Percentiles rank a stretch among this genome's conserved stretches.
Evolutionary conservation across 352 stramenopile genomes (phyloP).

Genomic region (Globisporangium alternatum): DNA sequence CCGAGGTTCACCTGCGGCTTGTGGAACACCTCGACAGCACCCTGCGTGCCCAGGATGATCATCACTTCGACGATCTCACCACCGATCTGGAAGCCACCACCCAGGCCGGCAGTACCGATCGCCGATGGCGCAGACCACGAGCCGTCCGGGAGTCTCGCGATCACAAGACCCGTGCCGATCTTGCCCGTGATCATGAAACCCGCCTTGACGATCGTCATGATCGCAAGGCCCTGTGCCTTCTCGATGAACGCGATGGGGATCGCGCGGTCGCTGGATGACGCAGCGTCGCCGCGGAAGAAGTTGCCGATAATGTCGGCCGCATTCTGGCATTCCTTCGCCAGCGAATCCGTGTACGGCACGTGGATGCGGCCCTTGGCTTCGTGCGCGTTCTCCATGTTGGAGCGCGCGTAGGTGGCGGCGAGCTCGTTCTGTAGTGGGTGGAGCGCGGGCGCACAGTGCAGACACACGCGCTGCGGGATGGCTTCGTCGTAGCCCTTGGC

Average conservation of each 20-base stretch:
- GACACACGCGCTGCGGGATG: conserved; percentile 52
- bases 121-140: conserved; percentile 88
- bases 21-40: conserved; percentile 83
- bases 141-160: conserved; percentile 63
- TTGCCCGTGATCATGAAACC: conserved; percentile 58
- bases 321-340: conserved; percentile 61
- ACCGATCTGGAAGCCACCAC: conserved; percentile 81
- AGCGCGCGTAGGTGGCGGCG: conserved; percentile 35
- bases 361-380: conserved; percentile 38
- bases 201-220: conserved; percentile 52
- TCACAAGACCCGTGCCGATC: conserved; percentile 69
- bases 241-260: conserved; percentile 49
- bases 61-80: conserved; percentile 90
- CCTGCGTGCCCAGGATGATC: conserved; percentile 87
- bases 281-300: conserved; percentile 58
- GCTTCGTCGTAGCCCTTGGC: conserved; percentile 54
- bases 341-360: conserved; percentile 45
- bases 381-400: conserved; percentile 42
- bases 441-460: conserved; percentile 46
- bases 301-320: conserved; percentile 66
- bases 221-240: conserved; percentile 48
- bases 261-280: conserved; percentile 32
- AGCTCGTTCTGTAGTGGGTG: conserved; percentile 48
- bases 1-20: conserved; percentile 82
- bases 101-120: conserved; percentile 84